Percentiles rank a stretch among this genome's conserved stretches.
phyloP scores from a whole-genome alignment of 768 basidiomycete genomes.

The Asterophora parasitica region DNA sequence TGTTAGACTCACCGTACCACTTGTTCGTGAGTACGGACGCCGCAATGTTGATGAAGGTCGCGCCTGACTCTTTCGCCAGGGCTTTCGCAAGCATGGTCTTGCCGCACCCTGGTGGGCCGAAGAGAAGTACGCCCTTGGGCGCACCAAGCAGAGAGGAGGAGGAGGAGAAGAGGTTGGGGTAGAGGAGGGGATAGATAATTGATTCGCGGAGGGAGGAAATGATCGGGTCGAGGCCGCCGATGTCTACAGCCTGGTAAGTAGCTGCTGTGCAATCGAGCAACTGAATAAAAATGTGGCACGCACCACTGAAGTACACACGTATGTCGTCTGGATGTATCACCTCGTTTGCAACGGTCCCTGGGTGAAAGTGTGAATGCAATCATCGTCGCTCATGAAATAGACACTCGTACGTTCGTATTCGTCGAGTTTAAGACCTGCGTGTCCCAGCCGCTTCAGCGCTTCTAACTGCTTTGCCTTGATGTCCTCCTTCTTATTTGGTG shows the following conservation, averaged over 20 bases:
- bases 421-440: constrained; percentile 69
- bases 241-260: constrained; percentile 41
- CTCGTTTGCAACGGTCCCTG: constrained; percentile 85
- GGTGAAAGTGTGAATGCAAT: not conserved
- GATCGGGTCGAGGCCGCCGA: constrained; percentile 91
- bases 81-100: constrained; percentile 99
- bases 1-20: constrained; percentile 64
- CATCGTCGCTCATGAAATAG: not conserved
- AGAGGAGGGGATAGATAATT: constrained; percentile 90
- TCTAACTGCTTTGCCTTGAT: constrained; percentile 67
- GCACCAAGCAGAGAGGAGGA: constrained; percentile 81
- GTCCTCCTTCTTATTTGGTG: constrained; percentile 51
- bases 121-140: constrained; percentile 93
- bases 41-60: constrained; percentile 80
- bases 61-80: constrained; percentile 93
- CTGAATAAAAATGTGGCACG: constrained; percentile 22
- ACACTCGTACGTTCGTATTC: constrained; percentile 80
- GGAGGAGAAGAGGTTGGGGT: constrained; percentile 80
- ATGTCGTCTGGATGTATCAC: constrained; percentile 93
- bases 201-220: constrained; percentile 89
- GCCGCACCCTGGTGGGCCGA: constrained; percentile 96
- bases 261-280: not conserved
- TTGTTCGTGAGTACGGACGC: constrained; percentile 45
- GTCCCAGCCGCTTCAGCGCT: constrained; percentile 65
- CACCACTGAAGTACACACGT: constrained; percentile 67